Evolutionary conservation across 257 asterid species (phyloP).

Genomic region (Avicennia marina): DNA sequence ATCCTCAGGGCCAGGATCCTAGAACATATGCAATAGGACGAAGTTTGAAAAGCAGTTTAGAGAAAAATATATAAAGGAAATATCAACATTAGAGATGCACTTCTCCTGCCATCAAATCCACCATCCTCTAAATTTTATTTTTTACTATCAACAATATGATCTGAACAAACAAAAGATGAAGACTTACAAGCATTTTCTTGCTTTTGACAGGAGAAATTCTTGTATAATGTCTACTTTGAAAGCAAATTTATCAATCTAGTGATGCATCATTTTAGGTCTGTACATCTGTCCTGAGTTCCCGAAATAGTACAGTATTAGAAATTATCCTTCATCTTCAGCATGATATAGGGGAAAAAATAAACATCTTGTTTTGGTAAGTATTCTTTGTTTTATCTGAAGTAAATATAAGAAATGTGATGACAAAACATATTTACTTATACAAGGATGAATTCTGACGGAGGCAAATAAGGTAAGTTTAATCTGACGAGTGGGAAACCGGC

Average conservation of each 20-base stretch:
- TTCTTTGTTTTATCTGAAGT: neutral
- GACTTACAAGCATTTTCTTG: neutral
- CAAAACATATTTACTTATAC: neutral
- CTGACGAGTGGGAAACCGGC: neutral
- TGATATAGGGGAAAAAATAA: too few species aligned
- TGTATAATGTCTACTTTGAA: neutral
- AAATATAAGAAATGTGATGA: neutral
- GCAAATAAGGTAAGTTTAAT: too few species aligned
- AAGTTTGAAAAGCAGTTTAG: neutral
- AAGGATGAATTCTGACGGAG: too few species aligned
- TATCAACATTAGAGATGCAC: too few species aligned
- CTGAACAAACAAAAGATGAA: neutral
- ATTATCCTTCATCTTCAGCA: too few species aligned
- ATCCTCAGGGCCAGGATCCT: neutral
- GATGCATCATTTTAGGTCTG: neutral
- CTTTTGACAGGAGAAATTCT: neutral
- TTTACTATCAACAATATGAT: neutral
- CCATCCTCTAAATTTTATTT: neutral
- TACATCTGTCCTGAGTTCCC: neutral
- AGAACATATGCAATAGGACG: neutral
- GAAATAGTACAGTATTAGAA: neutral
- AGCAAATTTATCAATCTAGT: neutral
- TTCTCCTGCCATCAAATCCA: neutral
- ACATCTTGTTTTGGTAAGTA: too few species aligned
- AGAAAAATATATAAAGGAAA: neutral